Percentiles rank a stretch among this genome's conserved stretches.
These are phyloP conservation scores for Eucalyptus dawsonii DNA, from an alignment of 345 rosid species.

Conservation along the genomic window DNA sequence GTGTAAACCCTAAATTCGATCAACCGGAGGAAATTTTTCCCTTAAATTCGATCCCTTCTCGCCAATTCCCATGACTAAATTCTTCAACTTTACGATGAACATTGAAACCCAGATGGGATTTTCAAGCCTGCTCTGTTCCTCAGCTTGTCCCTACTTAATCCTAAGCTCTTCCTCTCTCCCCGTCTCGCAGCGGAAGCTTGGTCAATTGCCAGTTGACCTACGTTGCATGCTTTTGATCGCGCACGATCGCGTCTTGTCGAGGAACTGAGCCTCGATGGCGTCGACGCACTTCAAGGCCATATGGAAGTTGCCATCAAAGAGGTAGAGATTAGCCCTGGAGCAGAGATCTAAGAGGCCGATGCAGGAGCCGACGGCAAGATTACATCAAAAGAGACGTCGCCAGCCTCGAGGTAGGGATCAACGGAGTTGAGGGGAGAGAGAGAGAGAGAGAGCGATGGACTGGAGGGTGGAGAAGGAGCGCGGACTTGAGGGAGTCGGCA, in stretches of 20 bases:
- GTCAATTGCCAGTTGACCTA: slow-evolving; percentile 93
- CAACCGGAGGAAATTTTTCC: not conserved
- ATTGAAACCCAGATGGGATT: slow-evolving; percentile 19
- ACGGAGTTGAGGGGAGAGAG: slow-evolving; percentile 60
- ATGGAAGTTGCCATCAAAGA: slow-evolving; percentile 45
- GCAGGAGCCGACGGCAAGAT: slow-evolving; percentile 38
- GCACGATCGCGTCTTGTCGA: slow-evolving; percentile 51
- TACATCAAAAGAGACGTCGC: slow-evolving; percentile 56
- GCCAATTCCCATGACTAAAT: not conserved
- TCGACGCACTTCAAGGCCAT: slow-evolving; percentile 82
- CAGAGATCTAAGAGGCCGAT: slow-evolving; percentile 60
- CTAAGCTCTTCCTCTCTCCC: slow-evolving; percentile 83
- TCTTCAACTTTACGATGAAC: not conserved
- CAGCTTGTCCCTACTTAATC: slow-evolving; percentile 88
- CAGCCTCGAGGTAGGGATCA: slow-evolving; percentile 63
- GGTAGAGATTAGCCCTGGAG: slow-evolving; percentile 56
- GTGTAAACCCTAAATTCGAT: not conserved
- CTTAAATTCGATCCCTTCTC: not conserved
- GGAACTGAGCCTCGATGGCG: slow-evolving; percentile 50
- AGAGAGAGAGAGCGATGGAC: slow-evolving; percentile 62
- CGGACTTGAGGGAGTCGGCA: slow-evolving; percentile 68
- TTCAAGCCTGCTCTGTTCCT: slow-evolving; percentile 69
- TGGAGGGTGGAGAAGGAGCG: slow-evolving; percentile 82
- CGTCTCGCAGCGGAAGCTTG: slow-evolving; percentile 75
- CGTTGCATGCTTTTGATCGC: slow-evolving; percentile 61